phyloP scores from a whole-genome alignment of 1,284 basidiomycete species.

The Ustilago esculenta region DNA sequence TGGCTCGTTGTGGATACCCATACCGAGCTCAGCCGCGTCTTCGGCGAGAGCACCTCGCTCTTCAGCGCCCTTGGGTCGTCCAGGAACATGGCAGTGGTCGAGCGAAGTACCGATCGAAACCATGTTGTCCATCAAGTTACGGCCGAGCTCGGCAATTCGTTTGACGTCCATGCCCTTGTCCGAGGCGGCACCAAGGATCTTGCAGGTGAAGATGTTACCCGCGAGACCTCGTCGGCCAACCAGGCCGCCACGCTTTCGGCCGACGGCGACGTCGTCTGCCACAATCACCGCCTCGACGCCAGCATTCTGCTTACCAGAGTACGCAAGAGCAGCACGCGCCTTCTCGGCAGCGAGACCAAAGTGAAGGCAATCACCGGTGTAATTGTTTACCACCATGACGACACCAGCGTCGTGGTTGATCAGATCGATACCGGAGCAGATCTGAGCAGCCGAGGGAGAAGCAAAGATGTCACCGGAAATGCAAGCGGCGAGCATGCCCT shows the following conservation, averaged over 20 bases:
- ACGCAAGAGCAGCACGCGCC: slow-evolving; percentile 60
- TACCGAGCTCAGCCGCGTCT: slow-evolving; percentile 71
- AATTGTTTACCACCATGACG: slow-evolving; percentile 68
- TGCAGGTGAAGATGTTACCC: slow-evolving; percentile 68
- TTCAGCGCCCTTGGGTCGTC: slow-evolving; percentile 66
- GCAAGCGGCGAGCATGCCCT: slow-evolving; percentile 68
- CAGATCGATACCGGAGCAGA: slow-evolving; percentile 69
- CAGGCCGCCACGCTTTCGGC: slow-evolving; percentile 69
- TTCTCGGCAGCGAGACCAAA: slow-evolving; percentile 69
- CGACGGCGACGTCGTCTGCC: slow-evolving; percentile 70
- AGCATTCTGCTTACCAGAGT: slow-evolving; percentile 62
- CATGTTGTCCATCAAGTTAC: slow-evolving; percentile 72
- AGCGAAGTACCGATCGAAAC: slow-evolving; percentile 72
- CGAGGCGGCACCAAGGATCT: slow-evolving; percentile 64
- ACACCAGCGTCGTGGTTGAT: slow-evolving; percentile 68
- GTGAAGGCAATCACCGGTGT: slow-evolving; percentile 70
- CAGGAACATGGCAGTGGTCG: slow-evolving; percentile 74
- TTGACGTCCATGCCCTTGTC: slow-evolving; percentile 58
- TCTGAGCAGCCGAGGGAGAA: slow-evolving; percentile 70
- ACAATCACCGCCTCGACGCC: slow-evolving; percentile 70
- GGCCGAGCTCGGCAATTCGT: slow-evolving; percentile 69
- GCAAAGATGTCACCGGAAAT: slow-evolving; percentile 71
- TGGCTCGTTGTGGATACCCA: slow-evolving; percentile 74
- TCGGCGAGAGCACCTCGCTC: slow-evolving; percentile 62
- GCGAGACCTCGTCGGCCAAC: slow-evolving; percentile 70